A percentile compares a stretch with the other conserved stretches of the same genome.
Evolutionary conservation across 805 yeast species (phyloP).

Genomic region (Yarrowia phangngaensis): DNA sequence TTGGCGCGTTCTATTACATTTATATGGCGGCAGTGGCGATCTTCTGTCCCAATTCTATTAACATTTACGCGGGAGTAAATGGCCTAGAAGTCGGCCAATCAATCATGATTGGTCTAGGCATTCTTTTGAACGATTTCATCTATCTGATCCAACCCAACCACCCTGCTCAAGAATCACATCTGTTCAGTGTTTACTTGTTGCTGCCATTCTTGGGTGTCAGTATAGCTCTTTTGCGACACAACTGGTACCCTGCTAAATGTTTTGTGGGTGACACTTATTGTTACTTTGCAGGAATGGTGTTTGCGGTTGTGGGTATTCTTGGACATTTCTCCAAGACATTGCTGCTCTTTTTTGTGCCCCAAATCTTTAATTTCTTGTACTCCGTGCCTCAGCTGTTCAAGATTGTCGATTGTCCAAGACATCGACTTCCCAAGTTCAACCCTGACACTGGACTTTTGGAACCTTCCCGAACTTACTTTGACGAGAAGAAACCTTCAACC

Average conservation of each 20-base stretch:
- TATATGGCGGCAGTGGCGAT: conserved; percentile 92
- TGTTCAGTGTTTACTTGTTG: conserved; percentile 71
- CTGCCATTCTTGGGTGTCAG: conserved; percentile 87
- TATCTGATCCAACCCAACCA: conserved; percentile 50
- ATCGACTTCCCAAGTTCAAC: conserved; percentile 79
- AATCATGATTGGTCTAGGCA: conserved; percentile 64
- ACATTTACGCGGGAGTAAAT: conserved; percentile 92
- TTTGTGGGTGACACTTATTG: conserved; percentile 99
- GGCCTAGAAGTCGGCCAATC: conserved; percentile 97
- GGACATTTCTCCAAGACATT: conserved; percentile 96
- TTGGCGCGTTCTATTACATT: conserved; percentile 73
- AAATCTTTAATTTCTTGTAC: conserved; percentile 82
- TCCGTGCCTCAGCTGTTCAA: conserved; percentile 89
- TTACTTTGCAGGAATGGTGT: conserved; percentile 97
- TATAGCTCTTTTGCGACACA: conserved; percentile 65
- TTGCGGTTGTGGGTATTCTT: conserved; percentile 91
- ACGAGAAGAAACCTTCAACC: conserved; percentile 33
- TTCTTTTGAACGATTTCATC: conserved; percentile 71
- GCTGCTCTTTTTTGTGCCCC: conserved; percentile 81
- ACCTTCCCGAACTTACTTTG: conserved; percentile 51
- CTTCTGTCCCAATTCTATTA: conserved; percentile 93
- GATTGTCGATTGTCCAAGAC: conserved; percentile 91
- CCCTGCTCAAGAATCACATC: conserved; percentile 74
- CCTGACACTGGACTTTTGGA: conserved; percentile 64
- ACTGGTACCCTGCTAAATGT: conserved; percentile 87